Base-by-base conservation (phyloP, 2,329 filamentous ascomycete species). In the Corniculantispora saksenae region DNA sequence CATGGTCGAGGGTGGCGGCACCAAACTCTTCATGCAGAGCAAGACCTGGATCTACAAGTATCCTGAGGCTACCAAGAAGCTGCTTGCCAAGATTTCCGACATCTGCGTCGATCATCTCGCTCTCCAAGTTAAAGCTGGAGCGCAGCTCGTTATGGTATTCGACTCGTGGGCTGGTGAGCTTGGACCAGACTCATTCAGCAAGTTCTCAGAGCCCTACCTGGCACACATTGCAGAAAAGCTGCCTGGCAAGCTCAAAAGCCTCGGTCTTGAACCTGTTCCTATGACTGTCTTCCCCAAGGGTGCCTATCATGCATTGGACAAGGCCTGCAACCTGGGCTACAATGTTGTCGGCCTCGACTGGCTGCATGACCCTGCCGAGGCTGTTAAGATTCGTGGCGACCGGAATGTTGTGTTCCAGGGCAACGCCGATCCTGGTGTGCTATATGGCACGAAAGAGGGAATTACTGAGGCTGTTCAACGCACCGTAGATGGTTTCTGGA, bases 201-300 rank as follows among this genome's bases (percentile, higher is more conserved):
- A 89, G 64, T 96, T 98, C 77, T 90, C 92, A 2, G 86, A 95
- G 70, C 95, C 95, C 1, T 97, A 94, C 75, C 84, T 99, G 61
- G 86, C 86, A 51, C 89, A 94, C 75, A 98, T 99, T 70, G 89
- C 93, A 13, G 83, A 90, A 70, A 86, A 94, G 70, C 84, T 99
- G 3, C 94, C 94, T 1, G 83, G 82, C 71, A 89, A 88, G 67
- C 81, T 98, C 65, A 82, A 86, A 70, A 90, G 92, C 75, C 83
- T 96, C 74, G 89, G 89, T 0, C 80, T 94, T 61, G 91, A 94
- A 65, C 84, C 82, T 13, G 94, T 99, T 3, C 95, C 95, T 3
- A 97, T 98, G 94, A 96, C 94, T 6, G 93, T 98, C 27, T 99
- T 99, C 77, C 93, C 95, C 43, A 99, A 99, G 82, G 95, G 95